These are phyloP conservation scores for Neurospora sp. DNA, from an alignment of 495 filamentous ascomycete genomes.

Conservation along the genomic window DNA sequence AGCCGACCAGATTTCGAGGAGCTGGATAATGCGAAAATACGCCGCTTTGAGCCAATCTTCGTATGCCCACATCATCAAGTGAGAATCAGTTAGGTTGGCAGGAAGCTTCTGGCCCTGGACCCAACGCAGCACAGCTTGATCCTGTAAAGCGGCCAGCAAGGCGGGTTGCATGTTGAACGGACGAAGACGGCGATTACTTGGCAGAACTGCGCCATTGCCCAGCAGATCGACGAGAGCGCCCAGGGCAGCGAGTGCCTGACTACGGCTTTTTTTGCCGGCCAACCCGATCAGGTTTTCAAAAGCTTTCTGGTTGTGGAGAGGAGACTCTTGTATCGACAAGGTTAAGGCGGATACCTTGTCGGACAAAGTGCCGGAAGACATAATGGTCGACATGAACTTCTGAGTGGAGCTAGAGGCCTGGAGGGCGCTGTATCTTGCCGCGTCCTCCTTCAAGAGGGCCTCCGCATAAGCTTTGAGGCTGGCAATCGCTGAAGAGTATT, in stretches of 20 bases:
- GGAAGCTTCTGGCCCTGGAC: conserved; percentile 56
- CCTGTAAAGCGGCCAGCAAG: conserved; percentile 58
- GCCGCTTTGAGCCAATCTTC: conserved; percentile 89
- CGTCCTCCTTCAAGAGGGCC: conserved; percentile 62
- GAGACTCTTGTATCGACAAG: conserved; percentile 88
- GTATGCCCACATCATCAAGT: conserved; percentile 83
- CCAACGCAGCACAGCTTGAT: conserved; percentile 48
- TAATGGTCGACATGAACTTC: conserved; percentile 92
- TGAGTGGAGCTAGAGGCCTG: conserved; percentile 63
- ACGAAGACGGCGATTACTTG: conserved; percentile 67
- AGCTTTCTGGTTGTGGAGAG: conserved; percentile 80
- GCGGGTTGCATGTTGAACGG: conserved; percentile 72
- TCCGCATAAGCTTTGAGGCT: conserved; percentile 67
- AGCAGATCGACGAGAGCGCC: conserved; percentile 89
- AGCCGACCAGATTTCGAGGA: conserved; percentile 80
- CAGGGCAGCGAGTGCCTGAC: conserved; percentile 87
- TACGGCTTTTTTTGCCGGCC: conserved; percentile 80
- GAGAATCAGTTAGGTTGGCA: conserved; percentile 54
- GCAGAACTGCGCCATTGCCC: conserved; percentile 75
- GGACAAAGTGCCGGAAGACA: conserved; percentile 89
- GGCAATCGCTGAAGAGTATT: conserved; percentile 51
- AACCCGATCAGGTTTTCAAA: conserved; percentile 72
- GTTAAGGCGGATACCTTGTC: conserved; percentile 96
- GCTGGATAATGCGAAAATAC: conserved; percentile 85
- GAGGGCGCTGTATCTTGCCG: conserved; percentile 46